A percentile compares a stretch with the other conserved stretches of the same genome.
Conservation (phyloP, 1,284 basidiomycete genomes). For the Melampsora americana region DNA sequence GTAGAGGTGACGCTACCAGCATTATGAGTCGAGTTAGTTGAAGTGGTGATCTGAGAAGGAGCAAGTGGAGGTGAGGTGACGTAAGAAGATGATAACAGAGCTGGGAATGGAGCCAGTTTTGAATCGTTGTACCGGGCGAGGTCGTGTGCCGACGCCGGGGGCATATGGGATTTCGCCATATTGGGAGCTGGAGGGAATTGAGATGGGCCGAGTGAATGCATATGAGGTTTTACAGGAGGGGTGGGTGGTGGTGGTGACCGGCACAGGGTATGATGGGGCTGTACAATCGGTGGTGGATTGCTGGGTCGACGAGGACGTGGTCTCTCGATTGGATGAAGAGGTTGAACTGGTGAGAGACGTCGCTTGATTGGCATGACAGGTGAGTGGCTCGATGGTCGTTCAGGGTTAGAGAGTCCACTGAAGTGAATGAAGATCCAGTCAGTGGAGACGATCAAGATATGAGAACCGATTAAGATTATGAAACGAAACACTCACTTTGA, state of each 20-base stretch:
- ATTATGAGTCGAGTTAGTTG: neutral
- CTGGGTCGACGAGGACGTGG: constrained; percentile 16
- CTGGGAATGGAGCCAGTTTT: constrained; percentile 84
- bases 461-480: neutral
- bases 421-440: neutral
- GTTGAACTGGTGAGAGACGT: neutral
- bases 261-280: constrained; percentile 13
- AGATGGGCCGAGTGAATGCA: constrained; percentile 57
- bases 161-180: constrained; percentile 62
- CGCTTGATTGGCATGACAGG: neutral
- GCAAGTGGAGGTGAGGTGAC: constrained; percentile 19
- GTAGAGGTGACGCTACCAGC: neutral
- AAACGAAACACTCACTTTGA: neutral
- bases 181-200: constrained; percentile 60
- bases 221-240: neutral
- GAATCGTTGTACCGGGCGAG: constrained; percentile 66
- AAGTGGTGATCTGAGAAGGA: constrained; percentile 4
- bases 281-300: constrained; percentile 12
- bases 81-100: constrained; percentile 16
- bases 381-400: neutral
- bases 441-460: neutral
- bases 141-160: constrained; percentile 64
- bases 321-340: neutral
- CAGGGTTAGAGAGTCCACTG: neutral
- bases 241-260: constrained; percentile 6